Base-by-base conservation (phyloP, 2,329 filamentous ascomycete species). In the Blastomyces gilchristii region DNA sequence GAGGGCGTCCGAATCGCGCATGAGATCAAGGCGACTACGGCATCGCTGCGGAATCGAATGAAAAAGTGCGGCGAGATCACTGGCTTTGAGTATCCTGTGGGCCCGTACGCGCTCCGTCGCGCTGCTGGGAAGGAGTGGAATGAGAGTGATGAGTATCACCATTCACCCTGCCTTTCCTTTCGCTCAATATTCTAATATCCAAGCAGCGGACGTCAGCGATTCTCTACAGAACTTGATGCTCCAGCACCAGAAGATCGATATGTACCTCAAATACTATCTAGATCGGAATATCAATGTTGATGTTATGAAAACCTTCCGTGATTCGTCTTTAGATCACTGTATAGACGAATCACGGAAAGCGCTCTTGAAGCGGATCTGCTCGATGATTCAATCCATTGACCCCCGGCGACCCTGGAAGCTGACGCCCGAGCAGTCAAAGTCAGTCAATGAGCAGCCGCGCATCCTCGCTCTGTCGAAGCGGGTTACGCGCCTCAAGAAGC, bases 211-310 rank as follows among this genome's bases (percentile, higher is more conserved):
- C 28, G 60, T 71, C 60, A 67, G 63, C 0, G 62, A 69, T 65
- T 58, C 64, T 41, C 50, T 71, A 6, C 65, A 70, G 60, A 70
- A 70, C 45, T 62, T 70, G 0, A 71, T 70, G 28, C 62, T 70
- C 25, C 58, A 71, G 58, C 57, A 71, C 65, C 58, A 61, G 22
- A 68, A 63, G n/a, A 72, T 71, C 53, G 49, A 67, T 28, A 73
- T 67, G 2, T 73, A 71, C 63, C 54, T 73, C 6, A 63, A 63
- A 64, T 63, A 72, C 60, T 72, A 72, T 53, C 54, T 58, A 8
- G 22, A 58, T n/a, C n/a, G 54, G 8, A 58, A 39, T n/a, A 58
- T 58, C 54, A 41, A 11, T 8, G n/a, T 31, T 25, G 39, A 58
- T 39, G 31, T 58, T 31, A 11, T 58, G 5, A 58, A 31, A 12